phyloP scores from a whole-genome alignment of 2,329 filamentous ascomycete genomes.

The Scedosporium apiospermum region DNA sequence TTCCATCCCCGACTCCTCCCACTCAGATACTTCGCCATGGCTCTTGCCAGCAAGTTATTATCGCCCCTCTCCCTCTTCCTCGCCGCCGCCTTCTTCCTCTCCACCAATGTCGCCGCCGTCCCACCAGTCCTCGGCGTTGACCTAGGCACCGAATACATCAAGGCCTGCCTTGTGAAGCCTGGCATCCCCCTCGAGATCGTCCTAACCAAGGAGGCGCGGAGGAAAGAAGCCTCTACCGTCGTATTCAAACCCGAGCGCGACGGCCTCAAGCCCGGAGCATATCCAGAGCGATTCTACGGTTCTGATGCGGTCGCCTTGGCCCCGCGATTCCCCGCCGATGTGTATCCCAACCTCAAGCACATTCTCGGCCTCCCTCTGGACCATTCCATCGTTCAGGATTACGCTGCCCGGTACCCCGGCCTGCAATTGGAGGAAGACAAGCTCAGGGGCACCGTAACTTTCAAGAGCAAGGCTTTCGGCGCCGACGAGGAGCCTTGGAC shows the following conservation, averaged over 20 bases:
- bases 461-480: constrained; percentile 64
- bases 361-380: constrained; percentile 67
- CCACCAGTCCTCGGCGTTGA: constrained; percentile 85
- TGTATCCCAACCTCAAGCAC: constrained; percentile 88
- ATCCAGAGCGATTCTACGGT: constrained; percentile 85
- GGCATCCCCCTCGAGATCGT: constrained; percentile 97
- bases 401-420: constrained; percentile 67
- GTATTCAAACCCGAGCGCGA: constrained; percentile 81
- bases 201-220: constrained; percentile 92
- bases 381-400: constrained; percentile 56
- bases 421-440: constrained; percentile 56
- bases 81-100: constrained; percentile 2
- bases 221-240: constrained; percentile 86
- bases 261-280: constrained; percentile 55
- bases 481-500: constrained; percentile 58
- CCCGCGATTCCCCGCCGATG: constrained; percentile 81
- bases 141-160: constrained; percentile 93
- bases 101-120: constrained; percentile 39
- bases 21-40: background rate
- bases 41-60: constrained; percentile 3
- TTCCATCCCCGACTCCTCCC: background rate
- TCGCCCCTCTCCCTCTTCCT: constrained; percentile 20
- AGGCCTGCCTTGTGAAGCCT: constrained; percentile 90
- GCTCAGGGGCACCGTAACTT: constrained; percentile 61
- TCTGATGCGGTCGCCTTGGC: constrained; percentile 82